These are phyloP conservation scores for Ophiostoma populinum DNA, from an alignment of 2,329 filamentous ascomycete species.

Conservation along the genomic window DNA sequence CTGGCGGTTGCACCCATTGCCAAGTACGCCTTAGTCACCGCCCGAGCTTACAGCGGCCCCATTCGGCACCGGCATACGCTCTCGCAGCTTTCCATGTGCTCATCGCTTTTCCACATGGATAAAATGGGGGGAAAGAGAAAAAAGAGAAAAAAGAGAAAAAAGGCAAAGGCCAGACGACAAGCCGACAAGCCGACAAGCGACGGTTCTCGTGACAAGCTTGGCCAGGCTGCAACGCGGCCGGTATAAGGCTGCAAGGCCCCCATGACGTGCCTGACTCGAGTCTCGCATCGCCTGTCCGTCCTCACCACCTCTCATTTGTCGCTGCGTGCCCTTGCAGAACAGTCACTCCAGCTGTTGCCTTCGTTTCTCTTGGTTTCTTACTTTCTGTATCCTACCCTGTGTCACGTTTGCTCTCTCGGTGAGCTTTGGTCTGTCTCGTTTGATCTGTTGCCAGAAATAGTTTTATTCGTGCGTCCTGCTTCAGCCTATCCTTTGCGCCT, in stretches of 20 bases:
- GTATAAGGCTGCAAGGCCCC: constrained; percentile 39
- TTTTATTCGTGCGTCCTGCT: constrained; percentile 1
- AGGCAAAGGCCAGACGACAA: too few species aligned
- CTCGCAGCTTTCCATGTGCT: too few species aligned
- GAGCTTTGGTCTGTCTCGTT: neutral
- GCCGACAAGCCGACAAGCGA: too few species aligned
- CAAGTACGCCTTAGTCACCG: constrained; percentile 10
- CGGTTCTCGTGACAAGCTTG: constrained; percentile 16
- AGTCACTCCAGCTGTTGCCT: constrained; percentile 9
- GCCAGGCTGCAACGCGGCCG: constrained; percentile 21
- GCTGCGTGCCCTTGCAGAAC: constrained; percentile 9
- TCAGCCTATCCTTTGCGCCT: neutral
- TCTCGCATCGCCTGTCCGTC: constrained; percentile 13
- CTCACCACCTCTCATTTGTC: constrained; percentile 14
- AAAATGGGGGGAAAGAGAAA: too few species aligned
- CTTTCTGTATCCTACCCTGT: too few species aligned
- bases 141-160: too few species aligned
- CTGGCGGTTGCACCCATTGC: constrained; percentile 9
- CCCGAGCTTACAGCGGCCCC: constrained; percentile 6
- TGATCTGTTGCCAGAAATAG: too few species aligned
- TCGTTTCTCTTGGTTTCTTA: constrained; percentile 5
- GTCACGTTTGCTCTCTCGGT: neutral
- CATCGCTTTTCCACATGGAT: too few species aligned
- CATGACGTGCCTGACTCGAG: constrained; percentile 13
- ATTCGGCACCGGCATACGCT: neutral